Percentiles rank a stretch among this genome's conserved stretches.
Evolutionary conservation across 129 eudicot species (phyloP).

Genomic region (Calendula officinalis): DNA sequence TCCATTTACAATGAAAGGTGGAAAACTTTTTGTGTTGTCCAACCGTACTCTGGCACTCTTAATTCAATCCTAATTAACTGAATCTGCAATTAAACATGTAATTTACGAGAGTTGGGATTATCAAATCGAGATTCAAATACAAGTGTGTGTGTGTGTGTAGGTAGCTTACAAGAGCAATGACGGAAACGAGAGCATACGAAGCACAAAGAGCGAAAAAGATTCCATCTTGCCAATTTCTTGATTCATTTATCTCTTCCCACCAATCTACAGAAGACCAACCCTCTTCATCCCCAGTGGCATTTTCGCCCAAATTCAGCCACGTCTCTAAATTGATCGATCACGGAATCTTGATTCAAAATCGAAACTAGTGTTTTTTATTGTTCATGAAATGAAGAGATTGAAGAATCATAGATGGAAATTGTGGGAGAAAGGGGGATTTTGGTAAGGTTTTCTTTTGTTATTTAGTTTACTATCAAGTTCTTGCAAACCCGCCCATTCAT

Average conservation of each 20-base stretch:
- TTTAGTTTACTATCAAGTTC: not conserved
- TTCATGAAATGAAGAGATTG: constrained; percentile 5
- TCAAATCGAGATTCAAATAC: constrained; percentile 13
- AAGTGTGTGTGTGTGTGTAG: constrained; percentile 2
- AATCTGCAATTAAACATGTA: constrained; percentile 29
- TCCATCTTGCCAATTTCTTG: constrained; percentile 63
- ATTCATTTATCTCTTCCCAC: constrained; percentile 66
- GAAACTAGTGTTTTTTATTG: constrained; percentile 11
- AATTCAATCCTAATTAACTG: constrained; percentile 71
- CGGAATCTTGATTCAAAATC: constrained; percentile 3
- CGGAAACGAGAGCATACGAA: constrained; percentile 56
- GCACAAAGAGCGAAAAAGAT: constrained; percentile 60
- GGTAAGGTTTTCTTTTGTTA: not conserved
- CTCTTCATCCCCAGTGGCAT: constrained; percentile 24
- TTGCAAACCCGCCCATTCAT: not conserved
- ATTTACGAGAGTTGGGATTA: not conserved
- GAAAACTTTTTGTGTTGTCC: constrained; percentile 84
- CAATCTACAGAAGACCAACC: constrained; percentile 28
- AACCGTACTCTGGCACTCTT: constrained; percentile 83
- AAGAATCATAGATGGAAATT: constrained; percentile 9
- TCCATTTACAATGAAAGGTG: constrained; percentile 81
- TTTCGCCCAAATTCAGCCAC: not conserved
- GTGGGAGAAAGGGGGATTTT: constrained; percentile 13
- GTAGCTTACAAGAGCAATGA: constrained; percentile 56
- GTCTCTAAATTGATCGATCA: constrained; percentile 3